phyloP scores from a whole-genome alignment of 1,139 yeast genomes.

The Pichia sp. region DNA sequence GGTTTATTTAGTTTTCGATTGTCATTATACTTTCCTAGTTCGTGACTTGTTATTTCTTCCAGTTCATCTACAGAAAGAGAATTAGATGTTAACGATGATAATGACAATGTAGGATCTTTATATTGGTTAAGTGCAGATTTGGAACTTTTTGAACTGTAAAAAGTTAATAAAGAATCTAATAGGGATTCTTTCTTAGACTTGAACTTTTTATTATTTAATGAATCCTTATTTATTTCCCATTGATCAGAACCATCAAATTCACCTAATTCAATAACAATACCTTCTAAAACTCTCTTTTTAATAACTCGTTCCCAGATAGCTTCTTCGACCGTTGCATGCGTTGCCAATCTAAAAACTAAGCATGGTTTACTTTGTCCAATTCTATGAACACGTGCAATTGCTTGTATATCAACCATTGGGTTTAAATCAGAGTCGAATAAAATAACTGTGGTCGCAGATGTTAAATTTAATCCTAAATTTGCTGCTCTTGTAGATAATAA shows the following conservation, averaged over 20 bases:
- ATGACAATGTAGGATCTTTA: constrained; percentile 3
- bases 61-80: constrained; percentile 36
- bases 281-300: constrained; percentile 72
- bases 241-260: constrained; percentile 48
- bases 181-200: constrained; percentile 9
- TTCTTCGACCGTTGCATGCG: constrained; percentile 78
- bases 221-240: constrained; percentile 5
- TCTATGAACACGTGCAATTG: constrained; percentile 92
- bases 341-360: constrained; percentile 67
- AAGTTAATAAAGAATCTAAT: constrained; percentile 10
- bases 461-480: constrained; percentile 83
- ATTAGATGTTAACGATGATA: constrained; percentile 5
- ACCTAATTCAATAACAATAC: constrained; percentile 79
- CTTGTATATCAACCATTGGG: constrained; percentile 94
- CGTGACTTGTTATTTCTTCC: constrained; percentile 34
- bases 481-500: constrained; percentile 89
- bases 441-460: constrained; percentile 84
- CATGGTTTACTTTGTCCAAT: constrained; percentile 88
- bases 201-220: constrained; percentile 21
- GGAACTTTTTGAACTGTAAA: constrained; percentile 11
- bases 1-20: constrained; percentile 4
- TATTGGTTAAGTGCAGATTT: constrained; percentile 2
- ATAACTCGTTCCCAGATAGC: constrained; percentile 70
- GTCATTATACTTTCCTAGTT: constrained; percentile 3
- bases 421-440: constrained; percentile 95